Conservation (phyloP, 2,329 filamentous ascomycete genomes). For the Atkinsonella texensis region DNA sequence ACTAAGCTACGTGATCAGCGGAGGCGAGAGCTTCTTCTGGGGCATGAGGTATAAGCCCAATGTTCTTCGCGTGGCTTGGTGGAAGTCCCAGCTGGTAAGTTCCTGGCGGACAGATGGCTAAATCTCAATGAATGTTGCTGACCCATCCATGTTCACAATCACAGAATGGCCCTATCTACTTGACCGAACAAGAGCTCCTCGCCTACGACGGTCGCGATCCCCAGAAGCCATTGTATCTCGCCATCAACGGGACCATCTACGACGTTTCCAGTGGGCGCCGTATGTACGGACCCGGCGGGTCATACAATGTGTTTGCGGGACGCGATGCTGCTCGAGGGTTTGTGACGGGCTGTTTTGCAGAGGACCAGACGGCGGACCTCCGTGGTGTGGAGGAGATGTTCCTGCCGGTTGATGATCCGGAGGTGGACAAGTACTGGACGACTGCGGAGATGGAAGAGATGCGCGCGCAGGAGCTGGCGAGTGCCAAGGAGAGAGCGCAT, state of each 20-base stretch:
- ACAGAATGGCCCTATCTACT: conserved; percentile 46
- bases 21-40: conserved; percentile 60
- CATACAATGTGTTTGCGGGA: conserved; percentile 79
- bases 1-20: conserved; percentile 65
- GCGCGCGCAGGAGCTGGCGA: conserved; percentile 49
- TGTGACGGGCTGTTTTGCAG: conserved; percentile 83
- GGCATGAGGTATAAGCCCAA: conserved; percentile 47
- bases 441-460: conserved; percentile 39
- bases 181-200: conserved; percentile 65
- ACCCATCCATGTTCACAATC: not conserved
- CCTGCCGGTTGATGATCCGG: conserved; percentile 49
- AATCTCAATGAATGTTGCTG: not conserved
- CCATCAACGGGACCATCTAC: conserved; percentile 78
- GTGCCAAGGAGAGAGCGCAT: conserved; percentile 53
- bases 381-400: conserved; percentile 82
- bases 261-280: conserved; percentile 60
- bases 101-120: not conserved
- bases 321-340: conserved; percentile 78
- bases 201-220: conserved; percentile 68
- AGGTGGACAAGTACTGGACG: conserved; percentile 47
- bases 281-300: conserved; percentile 73
- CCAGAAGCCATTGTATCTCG: conserved; percentile 71
- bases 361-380: conserved; percentile 75
- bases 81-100: conserved; percentile 51
- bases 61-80: conserved; percentile 45